Evolutionary conservation across 176 grass and related monocot species (phyloP), one percentile per base, ranked within the genome.

Genomic region (Musa itinerans): DNA sequence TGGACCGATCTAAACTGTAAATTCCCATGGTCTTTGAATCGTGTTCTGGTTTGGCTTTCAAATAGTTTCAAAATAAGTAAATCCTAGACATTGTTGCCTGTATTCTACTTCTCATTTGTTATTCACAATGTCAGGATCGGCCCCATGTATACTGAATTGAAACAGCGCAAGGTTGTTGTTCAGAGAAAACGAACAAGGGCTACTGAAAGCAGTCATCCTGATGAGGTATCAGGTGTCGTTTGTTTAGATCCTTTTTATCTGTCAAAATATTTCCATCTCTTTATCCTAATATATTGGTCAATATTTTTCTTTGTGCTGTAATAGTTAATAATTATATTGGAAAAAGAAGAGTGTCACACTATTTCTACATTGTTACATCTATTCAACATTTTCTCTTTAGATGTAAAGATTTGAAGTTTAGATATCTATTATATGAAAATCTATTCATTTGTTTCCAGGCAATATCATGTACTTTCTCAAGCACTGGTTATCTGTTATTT

Each of bases 91-190:
- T 9, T 9, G 19, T 49, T 9, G 12, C 7, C 6, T 19, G 6
- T 70, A 16, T 70, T 50, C 16, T 70, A 9, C 1, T 77, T 61
- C 75, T 81, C 34, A 43, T 43, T 43, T 43, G 34, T 43, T 43
- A 43, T 43, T 43, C 34, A 43, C 4, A 43, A 43, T 74, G 22
- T 75, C 79, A 98, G 94, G 94, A 75, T 93, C 73, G 94, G 94
- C 74, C 86, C 90, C 50, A 98, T 98, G 88, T 68, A 85, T 72
- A 93, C 83, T 59, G 88, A 89, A 85, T 82, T 93, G 64, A 98
- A 98, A 55, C 75, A 86, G 72, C 81, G 90, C 11, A 89, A 87
- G 53, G 50, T 80, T 66, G 68, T 57, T 51, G 67, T 54, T 75
- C 73, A 54, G 65, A 98, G 88, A 77, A 90, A 83, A 77, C 65